phyloP scores from a whole-genome alignment of 139 green algal species.

The Chlamydomonas schloesseri region DNA sequence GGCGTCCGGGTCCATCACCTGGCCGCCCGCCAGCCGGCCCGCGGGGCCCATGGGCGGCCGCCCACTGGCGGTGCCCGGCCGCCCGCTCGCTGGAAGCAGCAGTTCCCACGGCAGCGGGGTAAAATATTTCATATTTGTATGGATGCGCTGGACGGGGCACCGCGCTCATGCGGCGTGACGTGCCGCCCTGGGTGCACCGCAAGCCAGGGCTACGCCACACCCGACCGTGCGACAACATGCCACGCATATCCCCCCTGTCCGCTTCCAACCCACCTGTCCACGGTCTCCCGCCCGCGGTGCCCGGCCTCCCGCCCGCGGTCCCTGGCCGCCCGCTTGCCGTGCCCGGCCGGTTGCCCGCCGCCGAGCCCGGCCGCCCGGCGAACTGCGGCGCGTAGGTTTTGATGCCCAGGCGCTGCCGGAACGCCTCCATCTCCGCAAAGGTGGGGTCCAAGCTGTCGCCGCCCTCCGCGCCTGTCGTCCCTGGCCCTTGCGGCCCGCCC shows the following conservation, averaged over 20 bases:
- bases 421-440: constrained; percentile 54
- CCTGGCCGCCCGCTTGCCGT: neutral
- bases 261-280: neutral
- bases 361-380: constrained; percentile 11
- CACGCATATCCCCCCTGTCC: too few relatives aligned
- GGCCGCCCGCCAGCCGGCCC: neutral
- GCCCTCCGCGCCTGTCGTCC: neutral
- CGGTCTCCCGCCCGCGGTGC: neutral
- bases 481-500: neutral
- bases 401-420: constrained; percentile 50
- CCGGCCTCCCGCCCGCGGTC: neutral
- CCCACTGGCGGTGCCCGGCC: neutral
- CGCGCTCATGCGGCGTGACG: too few relatives aligned
- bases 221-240: too few relatives aligned
- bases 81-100: neutral
- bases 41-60: constrained; percentile 25
- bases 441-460: constrained; percentile 44
- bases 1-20: constrained; percentile 49
- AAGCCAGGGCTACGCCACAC: too few relatives aligned
- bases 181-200: too few relatives aligned
- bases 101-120: too few relatives aligned
- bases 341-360: neutral
- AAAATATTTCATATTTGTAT: too few relatives aligned
- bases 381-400: constrained; percentile 35
- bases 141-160: too few relatives aligned